Percentiles rank a stretch among this genome's conserved stretches.
Conservation (phyloP, 768 basidiomycete genomes). For the Lyophyllum shimeji region DNA sequence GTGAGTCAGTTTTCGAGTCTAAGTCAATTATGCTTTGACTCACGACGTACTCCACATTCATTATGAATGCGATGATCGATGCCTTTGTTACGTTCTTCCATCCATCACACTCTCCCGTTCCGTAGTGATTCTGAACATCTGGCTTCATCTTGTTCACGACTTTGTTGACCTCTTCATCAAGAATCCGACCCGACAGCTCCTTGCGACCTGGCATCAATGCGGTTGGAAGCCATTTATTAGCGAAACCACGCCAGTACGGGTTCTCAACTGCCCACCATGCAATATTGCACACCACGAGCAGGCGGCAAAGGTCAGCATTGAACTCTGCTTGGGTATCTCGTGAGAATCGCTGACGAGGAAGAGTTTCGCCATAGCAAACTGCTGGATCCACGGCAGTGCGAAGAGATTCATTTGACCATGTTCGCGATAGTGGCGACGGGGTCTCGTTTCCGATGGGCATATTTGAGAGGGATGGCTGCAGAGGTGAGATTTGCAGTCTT, state of each 20-base stretch:
- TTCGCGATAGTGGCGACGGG: neutral
- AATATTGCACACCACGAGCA: constrained; percentile 5
- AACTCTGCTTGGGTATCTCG: neutral
- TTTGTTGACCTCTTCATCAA: constrained; percentile 6
- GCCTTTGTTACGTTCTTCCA: constrained; percentile 29
- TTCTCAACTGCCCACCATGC: constrained; percentile 1
- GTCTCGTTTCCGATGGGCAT: neutral
- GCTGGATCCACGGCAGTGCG: neutral
- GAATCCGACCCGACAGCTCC: constrained; percentile 10
- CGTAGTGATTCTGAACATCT: constrained; percentile 2
- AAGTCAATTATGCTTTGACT: constrained; percentile 1
- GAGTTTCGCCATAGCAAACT: neutral
- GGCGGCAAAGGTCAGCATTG: constrained; percentile 3
- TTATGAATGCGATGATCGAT: constrained; percentile 21
- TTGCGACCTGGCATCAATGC: constrained; percentile 6
- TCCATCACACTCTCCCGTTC: constrained; percentile 29
- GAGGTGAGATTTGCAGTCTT: neutral
- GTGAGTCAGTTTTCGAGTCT: neutral
- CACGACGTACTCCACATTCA: constrained; percentile 25
- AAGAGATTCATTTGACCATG: neutral
- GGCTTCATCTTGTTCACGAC: constrained; percentile 15
- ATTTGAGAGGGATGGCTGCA: neutral
- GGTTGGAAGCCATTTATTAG: constrained; percentile 2
- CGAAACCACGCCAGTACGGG: constrained; percentile 1
- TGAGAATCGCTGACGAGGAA: neutral